Percentiles rank a stretch among this genome's conserved stretches.
phyloP scores from a whole-genome alignment of 768 basidiomycete species.

The Calocera cornea region DNA sequence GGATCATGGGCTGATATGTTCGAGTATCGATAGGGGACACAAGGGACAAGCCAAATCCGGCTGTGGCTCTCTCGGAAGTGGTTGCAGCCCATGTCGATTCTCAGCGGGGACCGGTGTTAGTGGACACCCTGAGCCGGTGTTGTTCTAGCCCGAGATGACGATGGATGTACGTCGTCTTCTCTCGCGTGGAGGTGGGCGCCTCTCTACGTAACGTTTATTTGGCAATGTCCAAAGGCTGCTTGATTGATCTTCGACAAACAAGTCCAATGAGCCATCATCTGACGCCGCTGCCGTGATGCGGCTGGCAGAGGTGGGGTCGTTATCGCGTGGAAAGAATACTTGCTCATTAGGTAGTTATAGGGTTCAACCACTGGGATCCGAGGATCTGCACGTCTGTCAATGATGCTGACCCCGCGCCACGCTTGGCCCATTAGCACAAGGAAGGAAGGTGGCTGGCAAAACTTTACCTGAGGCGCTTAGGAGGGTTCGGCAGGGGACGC shows the following conservation, averaged over 20 bases:
- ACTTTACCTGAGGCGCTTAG: background rate
- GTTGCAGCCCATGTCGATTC: background rate
- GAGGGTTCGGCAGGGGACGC: background rate
- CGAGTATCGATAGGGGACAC: background rate
- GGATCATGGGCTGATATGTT: too few species aligned
- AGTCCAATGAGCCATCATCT: background rate
- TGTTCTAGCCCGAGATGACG: background rate
- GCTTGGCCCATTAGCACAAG: background rate
- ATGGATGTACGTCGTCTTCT: background rate
- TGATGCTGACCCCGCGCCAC: too few species aligned
- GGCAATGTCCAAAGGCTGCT: background rate
- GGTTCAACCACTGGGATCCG: background rate
- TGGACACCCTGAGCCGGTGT: too few species aligned
- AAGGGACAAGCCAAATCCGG: background rate
- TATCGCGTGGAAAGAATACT: background rate
- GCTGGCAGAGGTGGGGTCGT: background rate
- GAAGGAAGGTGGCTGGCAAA: background rate
- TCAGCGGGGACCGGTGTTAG: background rate
- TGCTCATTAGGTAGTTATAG: background rate
- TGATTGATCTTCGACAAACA: background rate
- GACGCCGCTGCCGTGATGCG: background rate
- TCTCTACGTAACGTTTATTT: background rate
- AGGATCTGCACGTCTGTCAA: too few species aligned
- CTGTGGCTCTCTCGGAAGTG: background rate
- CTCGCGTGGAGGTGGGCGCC: conserved; percentile 2